Evolutionary conservation across 495 filamentous ascomycete species (phyloP), one percentile per base, ranked within the genome.

Genomic region (Penicillium canariense): DNA sequence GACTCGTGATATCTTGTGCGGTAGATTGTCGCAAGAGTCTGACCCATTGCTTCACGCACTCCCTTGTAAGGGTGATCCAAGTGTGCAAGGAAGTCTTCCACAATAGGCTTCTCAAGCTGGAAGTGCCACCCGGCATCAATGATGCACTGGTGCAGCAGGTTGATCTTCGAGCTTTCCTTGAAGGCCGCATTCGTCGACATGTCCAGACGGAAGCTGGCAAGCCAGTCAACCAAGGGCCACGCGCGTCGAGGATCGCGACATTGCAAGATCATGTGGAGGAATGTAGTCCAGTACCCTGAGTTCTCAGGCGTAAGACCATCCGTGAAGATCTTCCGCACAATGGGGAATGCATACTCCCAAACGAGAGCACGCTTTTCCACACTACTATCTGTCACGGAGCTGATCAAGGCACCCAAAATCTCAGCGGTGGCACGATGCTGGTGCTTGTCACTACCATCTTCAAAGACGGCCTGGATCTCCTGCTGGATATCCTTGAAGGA

Each of bases 11-110:
- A 94, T 30, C 91, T 77, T 22, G 91, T 95, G 52, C 90, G 85
- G 60, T 90, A 94, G 45, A 97, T 90, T 1, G 83, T 86, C 18
- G 90, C 87, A 49, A 99, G 78, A 1, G 92, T 90, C 36, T 88
- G 84, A 10, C 95, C 94, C 76, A 99, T 95, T 1, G 91, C 88
- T 76, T 97, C 94, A 30, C 94, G 85, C 8, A 99, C 94, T 26
- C 87, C 86, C 76, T 99, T 97, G 72, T 99, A 99, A 0, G 94
- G 94, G 68, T 99, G 94, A 70, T 97, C 91, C 36, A 99, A 81
- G 66, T 99, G 94, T 14, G 81, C 73, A 25, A 97, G 75, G 69
- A 97, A 97, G 68, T 99, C 86, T 28, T 94, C 76, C 2, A 96
- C 70, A 53, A 97, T 91, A 4, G 95, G 91, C 73, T 90, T 91